A percentile compares a stretch with the other conserved stretches of the same genome.
These are phyloP conservation scores for Lasiodiplodia sp. DNA, from an alignment of 2,329 filamentous ascomycete species.

Conservation along the genomic window DNA sequence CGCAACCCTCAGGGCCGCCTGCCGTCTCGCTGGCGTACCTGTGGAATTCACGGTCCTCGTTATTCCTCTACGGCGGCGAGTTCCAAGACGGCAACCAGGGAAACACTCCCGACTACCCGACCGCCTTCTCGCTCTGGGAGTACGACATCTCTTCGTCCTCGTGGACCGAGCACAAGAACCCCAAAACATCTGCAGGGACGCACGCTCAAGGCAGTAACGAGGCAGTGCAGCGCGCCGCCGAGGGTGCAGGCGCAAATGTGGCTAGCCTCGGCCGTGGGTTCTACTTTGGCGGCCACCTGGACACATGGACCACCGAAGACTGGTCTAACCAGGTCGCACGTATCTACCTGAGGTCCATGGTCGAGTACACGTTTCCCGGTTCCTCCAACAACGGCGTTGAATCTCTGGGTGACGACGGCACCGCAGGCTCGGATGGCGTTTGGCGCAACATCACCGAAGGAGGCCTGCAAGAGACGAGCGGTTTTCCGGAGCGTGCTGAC, in stretches of 20 bases:
- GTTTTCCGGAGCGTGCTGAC: conserved; percentile 77
- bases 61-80: conserved; percentile 78
- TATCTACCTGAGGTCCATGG: conserved; percentile 75
- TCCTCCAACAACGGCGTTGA: conserved; percentile 69
- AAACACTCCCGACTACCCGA: conserved; percentile 62
- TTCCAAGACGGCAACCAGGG: conserved; percentile 62
- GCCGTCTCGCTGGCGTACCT: conserved; percentile 76
- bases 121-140: conserved; percentile 71
- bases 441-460: conserved; percentile 79
- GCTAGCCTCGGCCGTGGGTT: conserved; percentile 74
- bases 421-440: conserved; percentile 67
- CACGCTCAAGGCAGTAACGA: conserved; percentile 64
- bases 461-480: conserved; percentile 69
- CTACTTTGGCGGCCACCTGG: conserved; percentile 81
- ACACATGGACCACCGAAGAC: conserved; percentile 67
- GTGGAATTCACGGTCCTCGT: conserved; percentile 74
- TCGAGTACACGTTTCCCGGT: conserved; percentile 79
- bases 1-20: conserved; percentile 72
- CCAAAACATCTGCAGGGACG: conserved; percentile 68
- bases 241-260: conserved; percentile 76
- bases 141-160: conserved; percentile 67
- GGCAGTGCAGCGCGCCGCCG: conserved; percentile 72
- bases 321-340: conserved; percentile 72
- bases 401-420: conserved; percentile 59
- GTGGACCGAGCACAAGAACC: conserved; percentile 70